A percentile compares a stretch with the other conserved stretches of the same genome.
Conservation (phyloP, 371 early-diverging fungal species). For the Sporodiniella umbellata region DNA sequence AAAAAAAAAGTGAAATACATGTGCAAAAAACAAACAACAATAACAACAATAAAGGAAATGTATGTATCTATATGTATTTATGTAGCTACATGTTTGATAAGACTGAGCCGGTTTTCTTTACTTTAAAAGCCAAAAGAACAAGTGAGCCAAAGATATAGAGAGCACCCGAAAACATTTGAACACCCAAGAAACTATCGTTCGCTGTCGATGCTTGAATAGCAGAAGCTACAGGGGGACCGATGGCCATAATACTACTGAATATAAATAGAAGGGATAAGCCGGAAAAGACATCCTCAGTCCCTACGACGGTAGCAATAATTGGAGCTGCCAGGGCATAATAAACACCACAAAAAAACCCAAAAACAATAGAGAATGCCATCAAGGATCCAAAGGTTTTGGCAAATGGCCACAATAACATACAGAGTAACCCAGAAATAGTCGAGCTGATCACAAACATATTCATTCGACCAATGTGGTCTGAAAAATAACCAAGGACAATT, state of each 20-base stretch:
- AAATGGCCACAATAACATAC: conserved; percentile 57
- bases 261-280: conserved; percentile 56
- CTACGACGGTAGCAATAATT: conserved; percentile 53
- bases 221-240: conserved; percentile 31
- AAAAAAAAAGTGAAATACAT: no score
- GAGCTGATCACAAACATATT: conserved; percentile 26
- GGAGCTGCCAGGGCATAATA: conserved; percentile 50
- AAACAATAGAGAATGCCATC: conserved; percentile 46
- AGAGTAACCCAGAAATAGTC: conserved; percentile 30
- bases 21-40: no score
- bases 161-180: conserved; percentile 41
- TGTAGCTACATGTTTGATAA: conserved; percentile 21
- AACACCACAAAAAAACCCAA: conserved; percentile 39
- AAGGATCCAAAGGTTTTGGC: conserved; percentile 42
- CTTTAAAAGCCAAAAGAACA: conserved; percentile 16
- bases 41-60: no score
- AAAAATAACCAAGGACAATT: conserved; percentile 57
- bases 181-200: conserved; percentile 25
- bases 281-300: conserved; percentile 44
- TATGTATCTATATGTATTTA: not conserved
- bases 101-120: conserved; percentile 19
- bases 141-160: conserved; percentile 31
- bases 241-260: conserved; percentile 30
- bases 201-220: conserved; percentile 30
- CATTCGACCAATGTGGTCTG: conserved; percentile 62